Base-by-base conservation (phyloP, 169 alveolate genomes). In the Plasmodium knowlesi region DNA sequence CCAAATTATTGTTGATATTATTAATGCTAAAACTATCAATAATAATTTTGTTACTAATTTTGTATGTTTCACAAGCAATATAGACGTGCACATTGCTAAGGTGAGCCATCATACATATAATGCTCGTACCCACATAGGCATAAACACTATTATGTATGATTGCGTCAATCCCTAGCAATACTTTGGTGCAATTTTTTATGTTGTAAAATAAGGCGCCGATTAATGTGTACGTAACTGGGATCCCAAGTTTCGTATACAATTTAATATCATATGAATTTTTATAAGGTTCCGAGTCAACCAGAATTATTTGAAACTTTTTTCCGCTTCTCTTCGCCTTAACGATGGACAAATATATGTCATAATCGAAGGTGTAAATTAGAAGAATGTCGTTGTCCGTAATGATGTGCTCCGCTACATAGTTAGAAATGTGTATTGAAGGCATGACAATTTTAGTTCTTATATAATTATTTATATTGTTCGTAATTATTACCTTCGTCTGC, bases 261-360 rank as follows among this genome's bases (percentile, higher is more conserved):
- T 89, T 89, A 57, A 89, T 89, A 89, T 89, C 82, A 22, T 89
- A 67, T 1, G 94, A 89, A 79, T 89, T 89, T 89, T 89, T 89
- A 89, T 89, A 89, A 14, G 94, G 94, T 89, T 89, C 94, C 50
- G 94, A 89, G 71, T 89, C 94, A 14, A 89, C 94, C 10, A 89
- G n/a, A 41, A 89, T 30, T 0, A 89, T 89, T 89, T 89, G 83
- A 14, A 89, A 89, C 1, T 16, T 79, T 61, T 89, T 89, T 0
- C 94, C 94, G 25, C 82, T 89, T 73, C 73, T 89, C 72, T 79
- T 89, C 71, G 94, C 94, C 53, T 89, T 89, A n/a, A 89, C 46
- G 6, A 89, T 89, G n/a, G 94, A 89, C 50, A 89, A 43, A 78
- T 89, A 89, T 89, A 89, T 79, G 22, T 78, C 94, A 89, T 89